Evolutionary conservation across 2,329 filamentous ascomycete species (phyloP).

Genomic region (Ceratocystiopsis sp.): DNA sequence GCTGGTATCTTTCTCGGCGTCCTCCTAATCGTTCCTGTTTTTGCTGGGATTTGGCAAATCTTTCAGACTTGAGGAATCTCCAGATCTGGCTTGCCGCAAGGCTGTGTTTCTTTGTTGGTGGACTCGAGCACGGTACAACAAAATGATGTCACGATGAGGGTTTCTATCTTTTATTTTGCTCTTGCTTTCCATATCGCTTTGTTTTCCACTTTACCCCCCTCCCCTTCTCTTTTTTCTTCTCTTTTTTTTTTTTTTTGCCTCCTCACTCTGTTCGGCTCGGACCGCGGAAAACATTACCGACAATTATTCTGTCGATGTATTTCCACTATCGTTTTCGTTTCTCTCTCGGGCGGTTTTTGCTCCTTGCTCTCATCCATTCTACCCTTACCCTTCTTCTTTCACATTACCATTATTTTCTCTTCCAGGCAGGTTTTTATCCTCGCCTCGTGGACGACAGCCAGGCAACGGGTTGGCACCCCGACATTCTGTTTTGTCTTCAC

Average conservation of each 20-base stretch:
- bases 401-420: no score
- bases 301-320: neutral
- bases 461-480: neutral
- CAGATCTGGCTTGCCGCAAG: conserved; percentile 49
- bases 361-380: no score
- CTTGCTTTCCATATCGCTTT: neutral
- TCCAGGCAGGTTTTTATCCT: neutral
- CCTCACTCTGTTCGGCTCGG: no score
- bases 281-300: neutral
- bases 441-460: no score
- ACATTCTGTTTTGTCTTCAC: conserved; percentile 5
- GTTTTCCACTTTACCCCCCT: neutral
- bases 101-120: conserved; percentile 29
- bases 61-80: conserved; percentile 24
- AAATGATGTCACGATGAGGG: conserved; percentile 22
- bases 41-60: conserved; percentile 34
- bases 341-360: no score
- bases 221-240: neutral
- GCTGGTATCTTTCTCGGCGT: conserved; percentile 8
- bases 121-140: conserved; percentile 23
- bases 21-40: conserved; percentile 14
- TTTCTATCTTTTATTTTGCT: conserved; percentile 3
- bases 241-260: neutral
- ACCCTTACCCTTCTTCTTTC: no score
- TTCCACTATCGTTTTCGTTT: no score